Percentiles rank a stretch among this genome's conserved stretches.
phyloP scores from a whole-genome alignment of 179 eudicot genomes.

The Dionaea muscipula region DNA sequence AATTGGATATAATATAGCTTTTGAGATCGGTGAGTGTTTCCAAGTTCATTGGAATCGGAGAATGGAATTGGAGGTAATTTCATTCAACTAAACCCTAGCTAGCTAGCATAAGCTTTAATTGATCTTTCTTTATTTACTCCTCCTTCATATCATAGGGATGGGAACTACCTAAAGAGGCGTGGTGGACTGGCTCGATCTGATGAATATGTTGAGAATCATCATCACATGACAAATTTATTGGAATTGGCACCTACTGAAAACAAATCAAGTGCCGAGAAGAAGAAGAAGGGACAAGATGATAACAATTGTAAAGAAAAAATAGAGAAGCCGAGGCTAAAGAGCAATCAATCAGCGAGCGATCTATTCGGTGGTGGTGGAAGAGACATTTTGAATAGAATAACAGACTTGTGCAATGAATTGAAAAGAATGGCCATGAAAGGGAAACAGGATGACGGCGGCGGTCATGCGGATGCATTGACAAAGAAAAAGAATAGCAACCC shows the following conservation, averaged over 20 bases:
- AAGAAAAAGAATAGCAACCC: slow-evolving; percentile 7
- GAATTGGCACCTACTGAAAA: slow-evolving; percentile 27
- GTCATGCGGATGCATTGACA: slow-evolving; percentile 9
- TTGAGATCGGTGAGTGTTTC: slow-evolving; percentile 50
- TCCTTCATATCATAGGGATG: slow-evolving; percentile 27
- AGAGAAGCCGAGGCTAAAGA: slow-evolving; percentile 35
- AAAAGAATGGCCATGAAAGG: slow-evolving; percentile 46
- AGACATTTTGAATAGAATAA: slow-evolving; percentile 49
- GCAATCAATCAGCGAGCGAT: slow-evolving; percentile 57
- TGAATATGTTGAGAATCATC: slow-evolving; percentile 59
- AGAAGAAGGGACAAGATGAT: slow-evolving; percentile 11
- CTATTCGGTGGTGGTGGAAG: slow-evolving; percentile 64
- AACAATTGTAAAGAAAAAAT: slow-evolving; percentile 17
- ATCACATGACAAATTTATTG: slow-evolving; percentile 40
- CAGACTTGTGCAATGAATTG: slow-evolving; percentile 67
- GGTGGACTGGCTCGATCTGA: slow-evolving; percentile 28
- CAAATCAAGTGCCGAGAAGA: slow-evolving; percentile 50
- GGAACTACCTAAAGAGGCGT: slow-evolving; percentile 58
- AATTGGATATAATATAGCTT: slow-evolving; percentile 20
- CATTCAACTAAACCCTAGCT: not conserved
- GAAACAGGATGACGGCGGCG: slow-evolving; percentile 29
- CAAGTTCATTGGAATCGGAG: slow-evolving; percentile 42
- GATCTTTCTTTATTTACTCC: not conserved
- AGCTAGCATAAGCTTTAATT: not conserved
- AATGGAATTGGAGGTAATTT: slow-evolving; percentile 25